phyloP scores from a whole-genome alignment of 768 basidiomycete genomes.

The Asterophora lycoperdoides region DNA sequence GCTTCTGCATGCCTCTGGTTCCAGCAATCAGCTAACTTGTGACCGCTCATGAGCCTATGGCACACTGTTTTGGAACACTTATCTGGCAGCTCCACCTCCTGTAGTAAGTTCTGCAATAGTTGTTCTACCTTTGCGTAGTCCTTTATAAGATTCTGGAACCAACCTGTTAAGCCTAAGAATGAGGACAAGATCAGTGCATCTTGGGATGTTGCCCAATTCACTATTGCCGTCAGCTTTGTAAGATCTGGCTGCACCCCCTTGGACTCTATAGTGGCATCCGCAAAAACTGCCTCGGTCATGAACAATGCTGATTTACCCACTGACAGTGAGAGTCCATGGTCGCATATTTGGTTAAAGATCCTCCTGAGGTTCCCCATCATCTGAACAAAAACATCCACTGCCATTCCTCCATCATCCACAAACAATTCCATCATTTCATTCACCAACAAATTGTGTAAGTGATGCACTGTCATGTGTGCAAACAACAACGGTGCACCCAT shows the following conservation, averaged over 20 bases:
- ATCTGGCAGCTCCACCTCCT: slow-evolving; percentile 17
- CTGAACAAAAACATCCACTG: slow-evolving; percentile 28
- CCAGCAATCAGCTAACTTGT: slow-evolving; percentile 1
- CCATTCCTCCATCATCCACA: slow-evolving; percentile 34
- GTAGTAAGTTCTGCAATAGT: slow-evolving; percentile 28
- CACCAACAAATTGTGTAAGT: slow-evolving; percentile 23
- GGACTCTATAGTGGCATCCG: slow-evolving; percentile 28
- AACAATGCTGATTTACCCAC: slow-evolving; percentile 33
- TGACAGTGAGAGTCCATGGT: slow-evolving; percentile 30
- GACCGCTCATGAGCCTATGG: slow-evolving; percentile 18
- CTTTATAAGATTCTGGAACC: slow-evolving; percentile 30
- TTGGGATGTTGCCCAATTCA: slow-evolving; percentile 28
- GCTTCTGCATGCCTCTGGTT: slow-evolving; percentile 15
- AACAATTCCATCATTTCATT: slow-evolving; percentile 27
- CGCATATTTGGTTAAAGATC: slow-evolving; percentile 25
- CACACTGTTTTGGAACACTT: slow-evolving; percentile 21
- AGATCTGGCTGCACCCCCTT: slow-evolving; percentile 33
- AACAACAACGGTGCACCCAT: slow-evolving; percentile 21
- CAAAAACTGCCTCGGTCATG: slow-evolving; percentile 32
- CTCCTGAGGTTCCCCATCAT: slow-evolving; percentile 19
- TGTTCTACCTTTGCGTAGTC: slow-evolving; percentile 29
- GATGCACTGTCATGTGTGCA: slow-evolving; percentile 22
- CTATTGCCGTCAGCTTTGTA: slow-evolving; percentile 34
- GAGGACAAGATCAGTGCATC: slow-evolving; percentile 24
- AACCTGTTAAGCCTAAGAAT: slow-evolving; percentile 33